phyloP scores from a whole-genome alignment of 768 basidiomycete species.

The Daedaleopsis sinensis region DNA sequence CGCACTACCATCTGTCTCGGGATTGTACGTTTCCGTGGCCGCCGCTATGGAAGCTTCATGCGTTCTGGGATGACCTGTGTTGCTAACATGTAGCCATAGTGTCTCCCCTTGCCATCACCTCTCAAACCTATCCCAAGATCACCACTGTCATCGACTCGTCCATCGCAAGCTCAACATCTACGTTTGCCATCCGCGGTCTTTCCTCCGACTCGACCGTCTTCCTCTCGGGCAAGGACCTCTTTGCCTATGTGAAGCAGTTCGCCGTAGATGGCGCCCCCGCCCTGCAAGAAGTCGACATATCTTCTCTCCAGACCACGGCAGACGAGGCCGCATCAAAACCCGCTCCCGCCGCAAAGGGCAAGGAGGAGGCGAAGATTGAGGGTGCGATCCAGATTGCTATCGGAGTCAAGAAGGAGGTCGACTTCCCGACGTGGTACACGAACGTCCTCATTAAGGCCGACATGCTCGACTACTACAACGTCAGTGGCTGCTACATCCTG shows the following conservation, averaged over 20 bases:
- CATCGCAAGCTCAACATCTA: constrained; percentile 66
- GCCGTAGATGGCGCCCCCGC: constrained; percentile 62
- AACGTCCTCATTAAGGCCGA: constrained; percentile 96
- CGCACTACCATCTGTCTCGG: background rate
- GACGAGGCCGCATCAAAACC: constrained; percentile 38
- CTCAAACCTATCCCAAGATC: constrained; percentile 67
- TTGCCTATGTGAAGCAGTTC: constrained; percentile 69
- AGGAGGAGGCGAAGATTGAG: constrained; percentile 81
- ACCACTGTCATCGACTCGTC: constrained; percentile 78
- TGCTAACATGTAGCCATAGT: constrained; percentile 48
- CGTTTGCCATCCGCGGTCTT: constrained; percentile 77
- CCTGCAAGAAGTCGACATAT: constrained; percentile 76
- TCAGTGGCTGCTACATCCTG: constrained; percentile 98
- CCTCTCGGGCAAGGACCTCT: constrained; percentile 76
- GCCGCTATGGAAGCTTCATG: too few species aligned
- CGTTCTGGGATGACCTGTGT: constrained; percentile 17
- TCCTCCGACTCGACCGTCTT: constrained; percentile 76
- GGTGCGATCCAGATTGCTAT: constrained; percentile 92
- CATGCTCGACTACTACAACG: constrained; percentile 99
- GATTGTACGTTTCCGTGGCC: too few species aligned
- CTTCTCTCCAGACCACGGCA: constrained; percentile 54
- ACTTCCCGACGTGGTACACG: constrained; percentile 94
- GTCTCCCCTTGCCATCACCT: constrained; percentile 76
- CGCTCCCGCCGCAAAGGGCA: constrained; percentile 48
- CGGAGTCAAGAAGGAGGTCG: constrained; percentile 93